Percentiles rank a stretch among this genome's conserved stretches.
Conservation (phyloP, 2,329 filamentous ascomycete genomes). For the Diaporthe nobilis region DNA sequence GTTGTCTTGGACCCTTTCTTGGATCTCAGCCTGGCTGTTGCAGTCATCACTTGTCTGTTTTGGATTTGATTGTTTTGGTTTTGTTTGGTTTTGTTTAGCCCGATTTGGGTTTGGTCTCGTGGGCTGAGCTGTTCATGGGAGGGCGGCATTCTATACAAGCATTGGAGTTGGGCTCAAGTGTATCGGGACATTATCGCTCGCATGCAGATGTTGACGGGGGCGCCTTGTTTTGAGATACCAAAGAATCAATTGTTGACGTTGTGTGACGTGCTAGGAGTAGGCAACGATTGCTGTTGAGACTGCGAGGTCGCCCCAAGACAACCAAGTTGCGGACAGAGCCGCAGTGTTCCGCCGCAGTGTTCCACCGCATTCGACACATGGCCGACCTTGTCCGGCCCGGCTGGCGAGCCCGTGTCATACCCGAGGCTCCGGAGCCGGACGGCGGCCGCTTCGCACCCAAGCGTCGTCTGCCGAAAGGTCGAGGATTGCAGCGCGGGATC, state of each 20-base stretch:
- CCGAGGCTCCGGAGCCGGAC: conserved; percentile 6
- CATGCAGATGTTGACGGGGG: conserved; percentile 4
- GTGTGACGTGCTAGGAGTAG: neutral
- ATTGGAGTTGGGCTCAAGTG: conserved; percentile 18
- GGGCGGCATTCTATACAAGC: conserved; percentile 11
- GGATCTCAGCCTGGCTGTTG: neutral
- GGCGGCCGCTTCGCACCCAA: neutral
- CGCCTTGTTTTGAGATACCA: conserved; percentile 30
- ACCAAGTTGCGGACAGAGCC: neutral
- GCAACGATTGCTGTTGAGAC: neutral
- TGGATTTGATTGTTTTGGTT: neutral
- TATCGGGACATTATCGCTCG: neutral
- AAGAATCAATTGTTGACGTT: conserved; percentile 17
- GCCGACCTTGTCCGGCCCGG: neutral
- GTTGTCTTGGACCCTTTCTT: neutral
- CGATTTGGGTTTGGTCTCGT: neutral
- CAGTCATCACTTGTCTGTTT: neutral
- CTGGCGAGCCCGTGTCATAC: neutral
- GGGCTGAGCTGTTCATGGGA: neutral
- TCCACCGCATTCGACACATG: neutral
- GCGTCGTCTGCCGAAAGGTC: neutral
- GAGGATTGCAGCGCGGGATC: neutral
- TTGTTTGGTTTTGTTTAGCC: neutral
- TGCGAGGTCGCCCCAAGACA: neutral
- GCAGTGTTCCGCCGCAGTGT: neutral